Percentiles rank a stretch among this genome's conserved stretches.
Conservation (phyloP, 108 stramenopile species). For the Cyclostephanos tholiformis region DNA sequence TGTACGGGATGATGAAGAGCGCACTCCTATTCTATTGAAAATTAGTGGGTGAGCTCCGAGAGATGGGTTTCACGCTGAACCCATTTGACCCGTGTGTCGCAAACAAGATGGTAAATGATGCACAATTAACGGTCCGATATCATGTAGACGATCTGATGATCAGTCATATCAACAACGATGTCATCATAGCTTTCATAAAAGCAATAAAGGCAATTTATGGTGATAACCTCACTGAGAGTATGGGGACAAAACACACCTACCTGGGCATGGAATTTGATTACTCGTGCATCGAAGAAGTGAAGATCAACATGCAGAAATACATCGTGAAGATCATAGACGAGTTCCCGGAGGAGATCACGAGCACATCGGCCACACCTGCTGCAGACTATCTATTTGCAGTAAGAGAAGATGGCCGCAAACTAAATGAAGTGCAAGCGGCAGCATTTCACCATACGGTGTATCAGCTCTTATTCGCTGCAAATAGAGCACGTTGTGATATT, state of each 20-base stretch:
- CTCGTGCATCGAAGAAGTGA: too few species aligned
- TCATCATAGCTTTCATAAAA: background rate
- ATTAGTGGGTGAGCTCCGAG: background rate
- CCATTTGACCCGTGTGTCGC: slow-evolving; percentile 23
- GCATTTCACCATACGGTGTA: too few species aligned
- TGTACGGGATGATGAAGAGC: too few species aligned
- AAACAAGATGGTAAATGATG: too few species aligned
- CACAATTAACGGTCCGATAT: background rate
- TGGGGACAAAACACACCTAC: too few species aligned
- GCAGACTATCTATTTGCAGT: background rate
- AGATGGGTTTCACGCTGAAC: slow-evolving; percentile 12
- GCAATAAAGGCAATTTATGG: background rate
- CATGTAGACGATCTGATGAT: background rate
- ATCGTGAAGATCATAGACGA: too few species aligned
- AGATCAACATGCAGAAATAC: too few species aligned
- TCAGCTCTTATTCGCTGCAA: too few species aligned
- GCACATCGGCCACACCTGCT: background rate
- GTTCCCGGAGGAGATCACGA: background rate
- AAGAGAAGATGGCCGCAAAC: background rate
- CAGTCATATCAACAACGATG: too few species aligned
- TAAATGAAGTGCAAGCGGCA: too few species aligned
- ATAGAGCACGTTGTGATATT: too few species aligned
- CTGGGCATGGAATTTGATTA: too few species aligned
- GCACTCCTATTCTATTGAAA: background rate
- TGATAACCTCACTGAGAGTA: background rate